Base-by-base conservation (phyloP, 441 rosid species). In the California macrophylla region DNA sequence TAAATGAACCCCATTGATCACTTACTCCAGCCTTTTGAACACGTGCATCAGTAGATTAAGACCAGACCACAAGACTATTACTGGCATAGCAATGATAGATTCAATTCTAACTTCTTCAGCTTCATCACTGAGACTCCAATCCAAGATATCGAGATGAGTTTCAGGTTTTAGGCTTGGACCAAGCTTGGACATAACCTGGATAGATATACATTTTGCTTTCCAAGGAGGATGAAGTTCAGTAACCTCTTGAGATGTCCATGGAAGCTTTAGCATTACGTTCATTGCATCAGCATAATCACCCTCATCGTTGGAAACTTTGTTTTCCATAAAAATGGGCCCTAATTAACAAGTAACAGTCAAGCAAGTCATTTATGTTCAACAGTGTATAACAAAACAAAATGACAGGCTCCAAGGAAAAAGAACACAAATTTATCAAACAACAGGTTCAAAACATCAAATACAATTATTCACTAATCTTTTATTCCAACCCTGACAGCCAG, bases 71-170 rank as follows among this genome's bases (percentile, higher is more conserved):
- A 85, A 66, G 74, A 83, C 90, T 69, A 81, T 77, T 68, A 89
- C 79, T 45, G 96, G 91, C 89, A 95, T 85, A 66, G 90, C 86
- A 72, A 85, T 71, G 68, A 86, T 76, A 74, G 92, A 88, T 74
- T 89, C 92, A 80, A 76, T 83, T 78, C 91, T 86, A 73, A 92
- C 97, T 77, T 90, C 90, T 74, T 90, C 97, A 70, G 78, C 85
- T 76, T 84, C 86, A 84, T 92, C 98, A 67, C 69, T 76, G 77
- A 89, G 86, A 73, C 95, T 89, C 75, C 78, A 67, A 75, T 86
- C 92, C 76, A 92, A 74, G 71, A 95, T 81, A 77, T 88, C 90
- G 70, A 82, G 77, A 84, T 69, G 76, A 80, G 65, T 75, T 80
- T 68, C 90, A 56, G 75, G 77, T 61, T 66, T 75, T 34, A 83